Base-by-base conservation (phyloP, 2,329 filamentous ascomycete species). In the Didymella keratinophila region DNA sequence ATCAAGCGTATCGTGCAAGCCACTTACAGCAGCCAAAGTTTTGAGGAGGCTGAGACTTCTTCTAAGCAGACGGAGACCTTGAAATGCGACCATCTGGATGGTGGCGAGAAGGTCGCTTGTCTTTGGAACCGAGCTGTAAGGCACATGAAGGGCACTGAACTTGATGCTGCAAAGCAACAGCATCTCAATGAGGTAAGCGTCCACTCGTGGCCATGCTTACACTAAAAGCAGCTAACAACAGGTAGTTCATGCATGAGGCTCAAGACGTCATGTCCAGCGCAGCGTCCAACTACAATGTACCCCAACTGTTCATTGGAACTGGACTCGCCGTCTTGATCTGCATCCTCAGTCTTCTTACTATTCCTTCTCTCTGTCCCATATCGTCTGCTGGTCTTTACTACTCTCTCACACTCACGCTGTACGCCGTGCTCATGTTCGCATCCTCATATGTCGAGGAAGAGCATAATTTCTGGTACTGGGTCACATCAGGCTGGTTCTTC, bases 381-480 rank as follows among this genome's bases (percentile, higher is more conserved):
- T 84, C 84, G 0, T 46, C 88, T 0, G 76, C 84, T 0, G 76
- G 74, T 5, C 18, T 76, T n/a, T 78, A 75, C 64, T 78, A 78
- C 59, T 58, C 71, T 2, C 30, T 78, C 2, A 71, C 74, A 0
- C 68, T 75, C 9, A 16, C 71, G 2, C 69, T 82, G 5, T 97
- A 98, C 71, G 87, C 89, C 1, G 75, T 86, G 36, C 96, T 97
- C 87, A 98, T 98, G 93, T 98, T 98, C 78, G 94, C 93, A 10
- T 97, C 92, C 74, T 98, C 93, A 71, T 99, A 95, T 75, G 92
- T 99, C 2, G 95, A 99, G 77, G 95, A 99, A 78, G 95, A 99
- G 76, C 95, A 99, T 48, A 92, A 98, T 66, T 97, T 97, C 74
- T 99, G 95, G 95, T 98, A 99, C 78, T 98, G 94, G 93, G 79